These are phyloP conservation scores for Pleoardoris graminearum DNA, from an alignment of 2,329 filamentous ascomycete genomes.

Conservation along the genomic window DNA sequence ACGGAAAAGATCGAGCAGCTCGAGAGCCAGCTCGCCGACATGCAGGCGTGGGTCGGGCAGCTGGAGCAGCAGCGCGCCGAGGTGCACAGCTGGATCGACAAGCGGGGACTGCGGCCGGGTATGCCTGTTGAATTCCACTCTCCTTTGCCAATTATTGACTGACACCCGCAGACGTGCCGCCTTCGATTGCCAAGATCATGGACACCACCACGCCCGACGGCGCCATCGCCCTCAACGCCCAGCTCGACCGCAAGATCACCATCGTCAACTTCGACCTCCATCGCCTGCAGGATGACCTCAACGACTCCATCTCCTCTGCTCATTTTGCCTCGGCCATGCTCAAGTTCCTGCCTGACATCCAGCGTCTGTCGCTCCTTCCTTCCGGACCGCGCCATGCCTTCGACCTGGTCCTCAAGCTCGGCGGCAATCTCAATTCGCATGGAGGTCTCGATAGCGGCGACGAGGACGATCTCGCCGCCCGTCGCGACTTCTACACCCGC, in stretches of 20 bases:
- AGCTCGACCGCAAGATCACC: conserved; percentile 61
- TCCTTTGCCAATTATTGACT: background rate
- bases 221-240: conserved; percentile 57
- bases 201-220: conserved; percentile 54
- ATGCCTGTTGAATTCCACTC: conserved; percentile 18
- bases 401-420: conserved; percentile 59
- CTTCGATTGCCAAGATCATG: conserved; percentile 57
- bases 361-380: conserved; percentile 54
- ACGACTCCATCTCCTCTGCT: conserved; percentile 56
- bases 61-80: conserved; percentile 56
- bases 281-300: conserved; percentile 59
- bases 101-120: conserved; percentile 58
- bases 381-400: conserved; percentile 55
- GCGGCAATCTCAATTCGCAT: conserved; percentile 59
- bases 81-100: conserved; percentile 60
- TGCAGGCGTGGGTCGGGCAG: conserved; percentile 55
- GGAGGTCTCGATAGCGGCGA: conserved; percentile 56
- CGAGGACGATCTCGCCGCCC: conserved; percentile 52
- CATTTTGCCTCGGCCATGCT: conserved; percentile 59
- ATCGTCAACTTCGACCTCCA: conserved; percentile 62
- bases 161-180: conserved; percentile 51
- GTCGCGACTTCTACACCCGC: conserved; percentile 54
- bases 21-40: conserved; percentile 55
- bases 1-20: conserved; percentile 58
- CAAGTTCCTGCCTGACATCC: conserved; percentile 59